Evolutionary conservation across 306 rosid genomes (phyloP), one percentile per base, ranked within the genome.

Genomic region (Vachellia pachyceras): DNA sequence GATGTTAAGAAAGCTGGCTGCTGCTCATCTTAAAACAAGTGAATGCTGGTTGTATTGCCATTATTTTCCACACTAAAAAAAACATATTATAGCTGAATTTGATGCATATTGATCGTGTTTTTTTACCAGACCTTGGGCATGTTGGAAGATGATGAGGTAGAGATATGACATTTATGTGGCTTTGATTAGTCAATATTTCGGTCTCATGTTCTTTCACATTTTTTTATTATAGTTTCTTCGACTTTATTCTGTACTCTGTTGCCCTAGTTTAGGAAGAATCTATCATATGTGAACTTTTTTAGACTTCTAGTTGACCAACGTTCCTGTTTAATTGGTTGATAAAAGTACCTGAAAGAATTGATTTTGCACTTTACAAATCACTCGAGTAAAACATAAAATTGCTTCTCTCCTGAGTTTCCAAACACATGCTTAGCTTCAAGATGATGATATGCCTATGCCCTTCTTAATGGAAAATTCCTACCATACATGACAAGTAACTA

Each of bases 1-100:
- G 90, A 87, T 37, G 77, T 89, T 54, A 87, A 85, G 89, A 81
- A 87, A 77, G 85, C 35, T 50, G 82, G 89, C 39, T 89, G 92
- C 80, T 87, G 90, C 87, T 85, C 90, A 77, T 83, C 85, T 45
- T 89, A 74, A 55, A 46, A 52, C 22, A 65, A 66, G 8, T 15
- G 74, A 33, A 29, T 29, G 33, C 33, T 29, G 33, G 33, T 29
- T 29, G 67, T 54, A 65, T 75, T 65, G 29, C 58, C 76, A 37
- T 25, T 41, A 44, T 55, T 70, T 58, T 40, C 36, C 40, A 55
- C 60, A 11, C 22, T 18, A 13, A 46, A 42, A 54, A 29, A 29
- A 29, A 0, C 3, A 29, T 10, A n/a, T 20, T 45, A 57, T 54
- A 37, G 67, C 84, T 55, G n/a, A 42, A 67, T 29, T 54, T 67